These are phyloP conservation scores for Helenozyma baotianmanensis DNA, from an alignment of 805 yeast genomes.

Conservation along the genomic window DNA sequence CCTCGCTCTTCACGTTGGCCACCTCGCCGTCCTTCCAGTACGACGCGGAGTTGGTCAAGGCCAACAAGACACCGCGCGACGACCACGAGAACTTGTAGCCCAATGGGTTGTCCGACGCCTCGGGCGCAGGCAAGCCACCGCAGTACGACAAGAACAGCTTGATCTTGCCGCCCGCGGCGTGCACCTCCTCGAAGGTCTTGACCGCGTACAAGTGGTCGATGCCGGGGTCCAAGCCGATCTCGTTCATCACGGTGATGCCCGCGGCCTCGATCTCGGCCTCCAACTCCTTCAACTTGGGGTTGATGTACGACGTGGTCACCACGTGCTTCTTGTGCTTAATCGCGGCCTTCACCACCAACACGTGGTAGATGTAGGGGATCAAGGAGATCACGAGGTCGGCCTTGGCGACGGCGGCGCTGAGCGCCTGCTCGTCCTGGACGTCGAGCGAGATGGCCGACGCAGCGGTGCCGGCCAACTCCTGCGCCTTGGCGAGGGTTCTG, in stretches of 20 bases:
- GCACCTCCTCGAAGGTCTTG: slow-evolving; percentile 97
- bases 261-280: slow-evolving; percentile 88
- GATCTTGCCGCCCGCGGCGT: slow-evolving; percentile 84
- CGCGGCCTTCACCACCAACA: slow-evolving; percentile 87
- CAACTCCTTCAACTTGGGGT: slow-evolving; percentile 82
- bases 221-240: slow-evolving; percentile 98
- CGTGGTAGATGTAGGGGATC: slow-evolving; percentile 95
- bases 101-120: slow-evolving; percentile 93
- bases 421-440: slow-evolving; percentile 72
- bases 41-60: slow-evolving; percentile 88
- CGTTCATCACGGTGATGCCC: slow-evolving; percentile 97
- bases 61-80: slow-evolving; percentile 94
- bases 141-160: slow-evolving; percentile 93
- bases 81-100: slow-evolving; percentile 99
- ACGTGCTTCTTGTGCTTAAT: slow-evolving; percentile 80
- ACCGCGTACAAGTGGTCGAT: slow-evolving; percentile 97
- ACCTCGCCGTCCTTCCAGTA: slow-evolving; percentile 84
- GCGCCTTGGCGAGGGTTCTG: slow-evolving; percentile 84
- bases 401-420: slow-evolving; percentile 73
- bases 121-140: slow-evolving; percentile 99
- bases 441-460: slow-evolving; percentile 86
- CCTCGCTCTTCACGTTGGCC: slow-evolving; percentile 78
- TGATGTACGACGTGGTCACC: slow-evolving; percentile 95
- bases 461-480: slow-evolving; percentile 74
- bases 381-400: slow-evolving; percentile 86